Percentiles rank a stretch among this genome's conserved stretches.
Conservation (phyloP, 2,329 filamentous ascomycete genomes). For the Rutstroemia sp. region DNA sequence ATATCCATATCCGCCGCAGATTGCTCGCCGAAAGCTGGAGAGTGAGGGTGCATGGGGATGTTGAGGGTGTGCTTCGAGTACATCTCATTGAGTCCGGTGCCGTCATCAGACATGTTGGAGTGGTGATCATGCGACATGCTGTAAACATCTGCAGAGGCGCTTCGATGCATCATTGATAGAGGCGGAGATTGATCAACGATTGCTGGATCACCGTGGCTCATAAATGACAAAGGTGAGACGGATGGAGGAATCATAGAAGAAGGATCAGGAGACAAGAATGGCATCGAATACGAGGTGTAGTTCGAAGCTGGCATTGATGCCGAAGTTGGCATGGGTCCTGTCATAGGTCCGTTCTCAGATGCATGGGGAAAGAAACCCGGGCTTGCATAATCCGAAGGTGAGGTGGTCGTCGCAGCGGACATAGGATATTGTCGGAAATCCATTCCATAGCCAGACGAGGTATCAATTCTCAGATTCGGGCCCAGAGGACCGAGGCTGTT, state of each 20-base stretch:
- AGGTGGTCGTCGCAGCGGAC: conserved; percentile 88
- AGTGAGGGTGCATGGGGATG: conserved; percentile 70
- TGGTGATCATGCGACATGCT: conserved; percentile 55
- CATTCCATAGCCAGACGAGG: conserved; percentile 77
- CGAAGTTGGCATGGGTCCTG: conserved; percentile 25
- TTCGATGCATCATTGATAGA: conserved; percentile 71
- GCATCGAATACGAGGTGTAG: conserved; percentile 71
- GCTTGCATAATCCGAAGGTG: conserved; percentile 88
- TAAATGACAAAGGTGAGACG: conserved; percentile 73
- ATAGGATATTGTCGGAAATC: conserved; percentile 88
- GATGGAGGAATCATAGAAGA: conserved; percentile 59
- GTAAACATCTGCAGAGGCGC: conserved; percentile 76
- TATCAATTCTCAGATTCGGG: conserved; percentile 83
- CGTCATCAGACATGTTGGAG: conserved; percentile 67
- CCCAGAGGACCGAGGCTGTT: conserved; percentile 56
- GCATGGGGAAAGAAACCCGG: conserved; percentile 66
- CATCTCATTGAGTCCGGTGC: conserved; percentile 76
- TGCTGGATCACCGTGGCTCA: conserved; percentile 70
- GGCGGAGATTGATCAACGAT: conserved; percentile 95
- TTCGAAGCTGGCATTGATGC: conserved; percentile 58
- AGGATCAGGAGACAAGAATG: conserved; percentile 71
- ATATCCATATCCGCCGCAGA: conserved; percentile 65
- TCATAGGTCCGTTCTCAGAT: conserved; percentile 33
- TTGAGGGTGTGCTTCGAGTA: conserved; percentile 89
- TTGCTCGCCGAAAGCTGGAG: conserved; percentile 50